Evolutionary conservation across 2,329 filamentous ascomycete genomes (phyloP), one percentile per base, ranked within the genome.

Genomic region (Laburnicola sp.): DNA sequence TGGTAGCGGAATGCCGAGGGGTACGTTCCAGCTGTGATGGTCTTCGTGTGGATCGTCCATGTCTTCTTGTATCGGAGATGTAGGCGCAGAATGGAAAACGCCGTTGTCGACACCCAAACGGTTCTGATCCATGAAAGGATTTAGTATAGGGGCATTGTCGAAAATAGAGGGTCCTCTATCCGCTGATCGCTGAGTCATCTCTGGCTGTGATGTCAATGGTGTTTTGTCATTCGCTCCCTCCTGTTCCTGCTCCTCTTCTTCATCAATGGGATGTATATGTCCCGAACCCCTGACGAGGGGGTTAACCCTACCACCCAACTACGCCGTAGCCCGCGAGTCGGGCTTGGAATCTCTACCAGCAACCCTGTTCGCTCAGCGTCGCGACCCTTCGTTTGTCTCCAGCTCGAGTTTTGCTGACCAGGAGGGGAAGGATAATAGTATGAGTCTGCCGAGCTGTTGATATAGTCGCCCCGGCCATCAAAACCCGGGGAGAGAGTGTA

Each of bases 211-310:
- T 5, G 53, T 58, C 23, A 61, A 42, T 1, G 52, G 50, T 6
- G 53, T 56, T 11, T 56, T 49, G 9, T 67, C 63, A 22, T 56
- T 62, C 1, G 50, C 30, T 6, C 51, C 54, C 4, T 65, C 63
- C 6, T 59, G 48, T 46, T 83, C 81, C 32, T 56, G 47, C 44
- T 84, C 81, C 55, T 86, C 84, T 51, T 86, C 84, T 63, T 85
- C 82, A 32, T 85, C 83, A 39, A 87, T 87, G 0, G 83, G 82
- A 62, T 85, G 83, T 25, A 86, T 86, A 23, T 76, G 73, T 2
- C 79, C 79, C 28, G 80, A 78, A 6, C 76, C 76, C 16, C 78
- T 76, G 28, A 76, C 69, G 39, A 73, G 74, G 45, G 74, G 73
- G 26, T 63, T 64, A 43, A 65, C 72, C 36, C 67, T 68, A 8